Percentiles rank a stretch among this genome's conserved stretches.
Evolutionary conservation across 23 red algal species (phyloP).

Genomic region (Cyanidioschyzon merolae): DNA sequence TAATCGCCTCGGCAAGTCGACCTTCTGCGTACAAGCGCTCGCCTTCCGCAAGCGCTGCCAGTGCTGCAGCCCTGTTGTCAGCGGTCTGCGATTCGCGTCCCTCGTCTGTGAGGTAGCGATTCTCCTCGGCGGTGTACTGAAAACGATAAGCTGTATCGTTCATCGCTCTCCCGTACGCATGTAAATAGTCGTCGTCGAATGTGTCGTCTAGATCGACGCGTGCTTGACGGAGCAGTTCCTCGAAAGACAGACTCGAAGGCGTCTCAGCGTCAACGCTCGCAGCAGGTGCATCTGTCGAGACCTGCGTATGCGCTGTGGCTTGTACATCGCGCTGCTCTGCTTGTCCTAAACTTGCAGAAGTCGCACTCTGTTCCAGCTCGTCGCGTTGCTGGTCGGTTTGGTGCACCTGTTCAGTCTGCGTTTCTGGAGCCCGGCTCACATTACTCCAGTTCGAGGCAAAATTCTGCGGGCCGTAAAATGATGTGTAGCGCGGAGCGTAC

Average conservation of each 20-base stretch:
- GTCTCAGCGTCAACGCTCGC: neutral
- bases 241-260: neutral
- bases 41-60: conserved; percentile 17
- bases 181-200: neutral
- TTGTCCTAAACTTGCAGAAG: too few species aligned
- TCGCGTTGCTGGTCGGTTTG: neutral
- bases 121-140: neutral
- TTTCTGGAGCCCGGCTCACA: neutral
- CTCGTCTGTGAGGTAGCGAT: neutral
- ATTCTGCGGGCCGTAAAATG: neutral
- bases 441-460: neutral
- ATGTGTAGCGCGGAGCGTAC: neutral
- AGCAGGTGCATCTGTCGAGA: neutral
- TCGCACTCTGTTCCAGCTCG: too few species aligned
- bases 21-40: conserved; percentile 8
- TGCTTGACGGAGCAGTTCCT: neutral
- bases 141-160: neutral
- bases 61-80: neutral
- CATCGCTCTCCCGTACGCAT: neutral
- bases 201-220: neutral
- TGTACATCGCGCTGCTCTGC: neutral
- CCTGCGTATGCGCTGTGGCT: neutral
- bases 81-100: neutral
- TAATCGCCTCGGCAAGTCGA: conserved; percentile 18
- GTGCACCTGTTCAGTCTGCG: neutral